Conservation (phyloP, 352 stramenopile genomes). For the Phytophthora colocasiae region DNA sequence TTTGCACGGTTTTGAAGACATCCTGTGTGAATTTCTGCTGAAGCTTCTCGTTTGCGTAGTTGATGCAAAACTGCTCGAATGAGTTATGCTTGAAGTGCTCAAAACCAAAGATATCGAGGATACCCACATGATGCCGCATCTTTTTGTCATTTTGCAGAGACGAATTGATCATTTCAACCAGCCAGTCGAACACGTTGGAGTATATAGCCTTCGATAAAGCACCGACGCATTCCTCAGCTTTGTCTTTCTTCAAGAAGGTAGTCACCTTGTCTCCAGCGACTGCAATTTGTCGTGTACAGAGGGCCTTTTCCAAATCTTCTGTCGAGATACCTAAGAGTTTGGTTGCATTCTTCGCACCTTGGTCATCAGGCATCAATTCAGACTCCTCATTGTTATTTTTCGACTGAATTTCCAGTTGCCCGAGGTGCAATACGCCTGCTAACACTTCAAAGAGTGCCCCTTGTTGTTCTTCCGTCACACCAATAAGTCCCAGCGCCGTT, state of each 20-base stretch:
- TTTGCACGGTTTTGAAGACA: slow-evolving; percentile 90
- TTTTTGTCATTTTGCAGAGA: slow-evolving; percentile 71
- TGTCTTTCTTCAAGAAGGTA: slow-evolving; percentile 83
- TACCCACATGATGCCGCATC: slow-evolving; percentile 79
- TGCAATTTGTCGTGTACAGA: slow-evolving; percentile 86
- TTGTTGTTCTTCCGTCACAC: slow-evolving; percentile 64
- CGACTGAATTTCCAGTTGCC: slow-evolving; percentile 93
- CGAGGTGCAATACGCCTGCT: slow-evolving; percentile 95
- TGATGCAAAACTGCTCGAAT: slow-evolving; percentile 95
- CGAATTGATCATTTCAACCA: slow-evolving; percentile 91
- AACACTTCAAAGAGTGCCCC: slow-evolving; percentile 76
- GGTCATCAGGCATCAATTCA: slow-evolving; percentile 46
- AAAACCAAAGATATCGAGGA: slow-evolving; percentile 96
- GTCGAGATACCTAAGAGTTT: slow-evolving; percentile 64
- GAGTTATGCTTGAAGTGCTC: slow-evolving; percentile 95
- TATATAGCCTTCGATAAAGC: slow-evolving; percentile 97
- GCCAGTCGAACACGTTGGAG: slow-evolving; percentile 96
- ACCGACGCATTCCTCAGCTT: slow-evolving; percentile 93
- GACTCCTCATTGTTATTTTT: slow-evolving; percentile 85
- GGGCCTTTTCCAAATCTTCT: slow-evolving; percentile 62
- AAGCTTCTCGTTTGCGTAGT: slow-evolving; percentile 94
- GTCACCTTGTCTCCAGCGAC: slow-evolving; percentile 76
- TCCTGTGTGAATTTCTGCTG: slow-evolving; percentile 94
- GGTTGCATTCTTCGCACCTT: slow-evolving; percentile 47
- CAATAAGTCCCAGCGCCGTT: slow-evolving; percentile 69